These are phyloP conservation scores for Macrocybe gigantea DNA, from an alignment of 768 basidiomycete species.

Conservation along the genomic window DNA sequence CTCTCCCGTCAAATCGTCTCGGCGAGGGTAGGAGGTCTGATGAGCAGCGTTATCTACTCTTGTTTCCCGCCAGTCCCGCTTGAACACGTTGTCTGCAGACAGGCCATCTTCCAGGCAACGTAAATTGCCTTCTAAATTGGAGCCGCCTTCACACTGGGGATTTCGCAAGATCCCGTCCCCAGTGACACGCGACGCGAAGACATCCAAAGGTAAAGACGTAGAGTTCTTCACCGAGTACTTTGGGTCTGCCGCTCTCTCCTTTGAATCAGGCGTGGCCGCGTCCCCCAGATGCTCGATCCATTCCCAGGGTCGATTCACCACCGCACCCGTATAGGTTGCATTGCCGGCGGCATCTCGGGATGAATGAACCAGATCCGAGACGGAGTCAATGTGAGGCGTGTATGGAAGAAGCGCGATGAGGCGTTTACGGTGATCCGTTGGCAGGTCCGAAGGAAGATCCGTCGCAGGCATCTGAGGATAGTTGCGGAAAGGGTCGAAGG, in stretches of 20 bases:
- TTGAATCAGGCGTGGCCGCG: conserved; percentile 33
- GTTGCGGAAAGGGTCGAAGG: conserved; percentile 58
- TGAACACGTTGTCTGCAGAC: conserved; percentile 57
- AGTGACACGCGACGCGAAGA: conserved; percentile 60
- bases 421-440: conserved; percentile 51
- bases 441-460: conserved; percentile 51
- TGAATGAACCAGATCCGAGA: conserved; percentile 53
- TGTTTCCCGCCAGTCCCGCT: conserved; percentile 75
- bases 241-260: conserved; percentile 27
- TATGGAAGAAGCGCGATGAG: conserved; percentile 54
- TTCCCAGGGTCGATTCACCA: conserved; percentile 79
- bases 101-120: conserved; percentile 64
- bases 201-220: conserved; percentile 66
- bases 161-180: conserved; percentile 46
- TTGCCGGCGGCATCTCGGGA: conserved; percentile 51
- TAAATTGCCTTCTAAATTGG: conserved; percentile 35
- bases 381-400: conserved; percentile 41
- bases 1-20: conserved; percentile 16
- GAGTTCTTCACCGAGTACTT: conserved; percentile 52
- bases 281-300: conserved; percentile 80
- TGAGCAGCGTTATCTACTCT: conserved; percentile 39
- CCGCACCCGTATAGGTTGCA: conserved; percentile 40
- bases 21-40: conserved; percentile 10
- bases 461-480: conserved; percentile 49
- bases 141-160: conserved; percentile 21